A percentile compares a stretch with the other conserved stretches of the same genome.
Conservation (phyloP, 1,139 yeast genomes). For the Martiniozyma asiatica region DNA sequence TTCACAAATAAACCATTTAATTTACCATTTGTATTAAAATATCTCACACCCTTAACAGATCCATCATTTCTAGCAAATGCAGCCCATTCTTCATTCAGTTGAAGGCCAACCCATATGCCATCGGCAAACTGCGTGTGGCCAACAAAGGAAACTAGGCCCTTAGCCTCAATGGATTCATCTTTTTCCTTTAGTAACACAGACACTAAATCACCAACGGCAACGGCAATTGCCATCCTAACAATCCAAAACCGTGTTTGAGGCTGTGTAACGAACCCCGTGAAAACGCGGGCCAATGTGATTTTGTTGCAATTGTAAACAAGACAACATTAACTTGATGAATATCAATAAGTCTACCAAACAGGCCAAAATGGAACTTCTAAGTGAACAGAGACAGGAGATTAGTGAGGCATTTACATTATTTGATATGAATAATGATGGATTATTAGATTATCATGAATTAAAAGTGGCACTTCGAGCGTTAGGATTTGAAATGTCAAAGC, state of each 20-base stretch:
- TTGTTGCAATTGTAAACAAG: too few species aligned
- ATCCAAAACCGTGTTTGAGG: too few species aligned
- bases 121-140: constrained; percentile 49
- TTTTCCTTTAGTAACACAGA: too few species aligned
- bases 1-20: constrained; percentile 53
- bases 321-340: too few species aligned
- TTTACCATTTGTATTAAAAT: constrained; percentile 34
- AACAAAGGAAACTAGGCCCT: too few species aligned
- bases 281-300: neutral
- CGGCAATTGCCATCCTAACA: too few species aligned
- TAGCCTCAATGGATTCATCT: too few species aligned
- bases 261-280: too few species aligned
- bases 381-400: constrained; percentile 87
- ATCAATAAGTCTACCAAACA: constrained; percentile 21
- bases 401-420: constrained; percentile 87
- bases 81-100: constrained; percentile 31
- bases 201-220: too few species aligned
- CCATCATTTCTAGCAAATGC: constrained; percentile 76
- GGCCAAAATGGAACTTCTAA: constrained; percentile 55
- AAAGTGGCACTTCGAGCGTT: constrained; percentile 88
- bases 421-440: constrained; percentile 88
- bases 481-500: constrained; percentile 77
- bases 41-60: constrained; percentile 46
- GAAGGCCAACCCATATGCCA: constrained; percentile 74
- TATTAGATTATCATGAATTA: constrained; percentile 81